phyloP scores from a whole-genome alignment of 2,329 filamentous ascomycete genomes.

The Colletotrichum tanaceti region DNA sequence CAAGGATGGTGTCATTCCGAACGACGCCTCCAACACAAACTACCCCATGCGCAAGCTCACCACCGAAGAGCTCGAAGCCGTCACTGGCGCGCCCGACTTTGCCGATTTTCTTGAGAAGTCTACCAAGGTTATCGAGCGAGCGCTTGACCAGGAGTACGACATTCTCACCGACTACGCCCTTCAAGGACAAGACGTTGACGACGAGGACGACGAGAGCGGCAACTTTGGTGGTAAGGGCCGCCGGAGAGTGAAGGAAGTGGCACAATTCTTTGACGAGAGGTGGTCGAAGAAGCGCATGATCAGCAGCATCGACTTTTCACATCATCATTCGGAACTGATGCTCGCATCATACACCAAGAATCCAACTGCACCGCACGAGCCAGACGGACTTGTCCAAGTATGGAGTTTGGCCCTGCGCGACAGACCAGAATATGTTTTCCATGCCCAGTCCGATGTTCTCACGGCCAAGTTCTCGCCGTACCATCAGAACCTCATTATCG shows the following conservation, averaged over 20 bases:
- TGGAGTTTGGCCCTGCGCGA: slow-evolving; percentile 98
- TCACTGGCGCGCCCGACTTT: slow-evolving; percentile 93
- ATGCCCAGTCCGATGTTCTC: slow-evolving; percentile 94
- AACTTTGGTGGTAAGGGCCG: slow-evolving; percentile 78
- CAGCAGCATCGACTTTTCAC: slow-evolving; percentile 93
- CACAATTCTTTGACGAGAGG: slow-evolving; percentile 93
- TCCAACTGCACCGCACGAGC: slow-evolving; percentile 91
- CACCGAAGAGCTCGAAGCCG: slow-evolving; percentile 86
- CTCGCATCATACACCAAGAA: slow-evolving; percentile 98
- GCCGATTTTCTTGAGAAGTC: slow-evolving; percentile 94
- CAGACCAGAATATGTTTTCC: slow-evolving; percentile 95
- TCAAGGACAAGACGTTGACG: slow-evolving; percentile 78
- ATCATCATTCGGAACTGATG: slow-evolving; percentile 92
- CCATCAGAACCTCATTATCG: slow-evolving; percentile 94
- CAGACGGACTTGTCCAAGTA: slow-evolving; percentile 91
- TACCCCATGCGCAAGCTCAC: slow-evolving; percentile 86
- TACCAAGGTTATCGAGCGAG: slow-evolving; percentile 96
- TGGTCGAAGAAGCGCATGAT: slow-evolving; percentile 99
- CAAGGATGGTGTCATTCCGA: slow-evolving; percentile 61
- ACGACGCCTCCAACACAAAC: slow-evolving; percentile 59
- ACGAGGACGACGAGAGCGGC: slow-evolving; percentile 83
- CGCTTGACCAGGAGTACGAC: slow-evolving; percentile 95
- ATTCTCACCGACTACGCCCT: slow-evolving; percentile 94
- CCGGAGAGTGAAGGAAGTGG: slow-evolving; percentile 83
- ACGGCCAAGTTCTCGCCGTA: slow-evolving; percentile 99